Evolutionary conservation across 192 early-diverging fungal genomes (phyloP), one percentile per base, ranked within the genome.

Genomic region (Polychytrium aggregatum): DNA sequence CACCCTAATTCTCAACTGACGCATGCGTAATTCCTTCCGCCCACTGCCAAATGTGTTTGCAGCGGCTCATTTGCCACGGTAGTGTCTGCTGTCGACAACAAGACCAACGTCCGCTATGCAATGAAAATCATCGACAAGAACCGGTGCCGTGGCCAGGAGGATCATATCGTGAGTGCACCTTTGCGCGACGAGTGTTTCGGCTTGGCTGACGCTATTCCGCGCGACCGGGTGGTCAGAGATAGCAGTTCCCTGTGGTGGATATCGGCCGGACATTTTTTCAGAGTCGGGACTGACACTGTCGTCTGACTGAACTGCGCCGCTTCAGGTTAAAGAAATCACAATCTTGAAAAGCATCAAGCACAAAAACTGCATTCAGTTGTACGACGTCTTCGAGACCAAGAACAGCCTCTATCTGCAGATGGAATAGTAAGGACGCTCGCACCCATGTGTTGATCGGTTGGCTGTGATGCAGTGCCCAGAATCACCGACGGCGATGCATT

Each of bases 111-210:
- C 39, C 73, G 74, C 48, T 67, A 79, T 46, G 85, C 85, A 0
- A 81, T 83, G 56, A 87, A 87, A 56, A 69, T 87, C 48, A 84
- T 87, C 59, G 78, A 81, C 25, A 81, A 80, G 42, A 50, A 62
- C 30, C 63, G 73, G 52, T 61, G 68, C 60, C 46, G 44, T 20
- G 68, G 77, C 18, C 66, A 68, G 26, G 61, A 72, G 7, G 70
- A 71, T 33, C 71, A 70, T 27, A 82, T 80, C 16, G 74, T 79
- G n/a, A n/a, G n/a, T n/a, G n/a, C n/a, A n/a, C n/a, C n/a, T n/a
- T n/a, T n/a, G n/a, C n/a, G n/a, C n/a, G n/a, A n/a, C n/a, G n/a
- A n/a, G n/a, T n/a, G n/a, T n/a, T n/a, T n/a, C n/a, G n/a, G n/a
- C n/a, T n/a, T n/a, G n/a, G n/a, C n/a, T n/a, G n/a, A n/a, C n/a